Evolutionary conservation across 73 alveolate species (phyloP).

Genomic region (Durusdinium trenchii): DNA sequence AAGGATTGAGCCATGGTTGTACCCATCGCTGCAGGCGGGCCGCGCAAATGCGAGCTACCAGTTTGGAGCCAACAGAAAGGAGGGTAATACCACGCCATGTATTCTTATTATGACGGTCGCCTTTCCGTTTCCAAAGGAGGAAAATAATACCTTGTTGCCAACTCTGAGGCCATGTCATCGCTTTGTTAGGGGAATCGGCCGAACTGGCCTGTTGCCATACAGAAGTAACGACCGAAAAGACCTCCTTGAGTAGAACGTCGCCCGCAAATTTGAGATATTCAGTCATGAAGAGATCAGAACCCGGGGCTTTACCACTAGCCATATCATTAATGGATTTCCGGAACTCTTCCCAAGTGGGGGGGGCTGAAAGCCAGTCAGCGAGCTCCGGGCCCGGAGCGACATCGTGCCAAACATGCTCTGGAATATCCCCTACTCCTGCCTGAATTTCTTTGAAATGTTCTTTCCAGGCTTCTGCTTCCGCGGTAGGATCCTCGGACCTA

Average conservation of each 20-base stretch:
- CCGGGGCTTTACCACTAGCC: background rate
- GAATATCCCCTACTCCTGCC: background rate
- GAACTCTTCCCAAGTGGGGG: background rate
- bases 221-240: background rate
- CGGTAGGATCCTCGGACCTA: background rate
- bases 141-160: background rate
- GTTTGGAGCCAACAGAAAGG: background rate
- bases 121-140: background rate
- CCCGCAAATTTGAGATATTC: slow-evolving; percentile 38
- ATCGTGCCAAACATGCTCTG: background rate
- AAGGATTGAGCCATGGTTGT: background rate
- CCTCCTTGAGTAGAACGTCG: background rate
- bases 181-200: background rate
- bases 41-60: background rate
- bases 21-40: background rate
- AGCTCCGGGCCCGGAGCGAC: background rate
- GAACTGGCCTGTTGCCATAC: background rate
- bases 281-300: background rate
- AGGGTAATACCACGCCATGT: background rate
- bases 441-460: background rate
- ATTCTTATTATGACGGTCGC: background rate
- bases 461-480: slow-evolving; percentile 25
- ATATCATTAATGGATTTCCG: background rate
- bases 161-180: background rate
- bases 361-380: background rate